A percentile compares a stretch with the other conserved stretches of the same genome.
Conservation (phyloP, 306 rosid genomes). For the Dalbergia cochinchinensis region DNA sequence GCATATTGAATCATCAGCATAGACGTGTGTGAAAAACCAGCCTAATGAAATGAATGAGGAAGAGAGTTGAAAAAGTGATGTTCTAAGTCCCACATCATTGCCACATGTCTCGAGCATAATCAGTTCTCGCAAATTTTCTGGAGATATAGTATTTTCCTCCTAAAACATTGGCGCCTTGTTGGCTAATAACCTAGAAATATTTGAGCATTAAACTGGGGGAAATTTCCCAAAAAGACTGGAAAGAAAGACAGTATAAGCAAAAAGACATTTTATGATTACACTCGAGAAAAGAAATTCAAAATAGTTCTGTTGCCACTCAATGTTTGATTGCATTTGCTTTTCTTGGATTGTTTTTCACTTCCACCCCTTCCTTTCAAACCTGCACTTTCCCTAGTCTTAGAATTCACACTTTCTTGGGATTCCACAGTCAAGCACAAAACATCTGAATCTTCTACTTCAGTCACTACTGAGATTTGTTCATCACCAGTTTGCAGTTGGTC, state of each 20-base stretch:
- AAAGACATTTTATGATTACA: constrained; percentile 49
- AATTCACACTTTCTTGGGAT: constrained; percentile 81
- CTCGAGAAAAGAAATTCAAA: constrained; percentile 81
- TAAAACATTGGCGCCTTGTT: not conserved
- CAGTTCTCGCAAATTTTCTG: too few relatives aligned
- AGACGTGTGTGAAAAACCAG: too few relatives aligned
- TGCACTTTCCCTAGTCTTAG: constrained; percentile 44
- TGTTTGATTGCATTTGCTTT: constrained; percentile 53
- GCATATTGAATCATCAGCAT: too few relatives aligned
- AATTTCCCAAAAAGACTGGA: not conserved
- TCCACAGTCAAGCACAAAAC: constrained; percentile 46
- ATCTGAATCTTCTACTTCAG: constrained; percentile 58
- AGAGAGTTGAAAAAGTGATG: too few relatives aligned
- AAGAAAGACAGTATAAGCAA: not conserved
- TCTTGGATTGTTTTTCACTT: constrained; percentile 63
- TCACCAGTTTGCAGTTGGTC: constrained; percentile 45
- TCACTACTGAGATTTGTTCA: constrained; percentile 64
- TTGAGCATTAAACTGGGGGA: not conserved
- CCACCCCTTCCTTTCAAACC: constrained; percentile 54
- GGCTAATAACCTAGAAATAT: not conserved
- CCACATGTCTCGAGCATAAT: too few relatives aligned
- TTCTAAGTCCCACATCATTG: too few relatives aligned
- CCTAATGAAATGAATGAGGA: too few relatives aligned
- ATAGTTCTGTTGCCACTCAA: constrained; percentile 57
- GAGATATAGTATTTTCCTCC: not conserved